Conservation (phyloP, 2,329 filamentous ascomycete genomes). For the Talaromyces verruculosus region DNA sequence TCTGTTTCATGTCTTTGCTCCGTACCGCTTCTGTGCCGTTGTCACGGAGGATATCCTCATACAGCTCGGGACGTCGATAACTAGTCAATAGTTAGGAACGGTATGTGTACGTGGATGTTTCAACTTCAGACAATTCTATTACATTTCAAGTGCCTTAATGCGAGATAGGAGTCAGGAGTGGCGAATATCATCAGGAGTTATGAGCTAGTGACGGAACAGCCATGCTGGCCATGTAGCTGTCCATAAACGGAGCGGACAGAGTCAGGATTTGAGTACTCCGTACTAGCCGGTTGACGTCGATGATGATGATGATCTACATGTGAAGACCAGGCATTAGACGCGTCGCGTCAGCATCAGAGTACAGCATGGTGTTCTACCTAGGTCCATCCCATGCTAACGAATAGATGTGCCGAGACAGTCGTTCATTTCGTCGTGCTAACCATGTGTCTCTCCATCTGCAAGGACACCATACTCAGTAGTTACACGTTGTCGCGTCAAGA, state of each 20-base stretch:
- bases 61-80: background rate
- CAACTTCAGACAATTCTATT: background rate
- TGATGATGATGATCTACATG: conserved; percentile 6
- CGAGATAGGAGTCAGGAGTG: background rate
- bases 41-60: background rate
- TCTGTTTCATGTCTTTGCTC: conserved; percentile 8
- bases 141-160: background rate
- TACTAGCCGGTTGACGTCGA: background rate
- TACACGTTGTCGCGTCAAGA: background rate
- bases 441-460: background rate
- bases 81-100: background rate
- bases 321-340: background rate
- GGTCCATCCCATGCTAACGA: background rate
- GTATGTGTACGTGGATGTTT: background rate
- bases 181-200: background rate
- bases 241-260: background rate
- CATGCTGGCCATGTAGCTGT: background rate
- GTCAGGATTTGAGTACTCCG: background rate
- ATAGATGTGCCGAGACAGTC: background rate
- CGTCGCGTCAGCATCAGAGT: background rate
- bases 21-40: conserved; percentile 1
- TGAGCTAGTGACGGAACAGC: background rate
- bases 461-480: background rate
- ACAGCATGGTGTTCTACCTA: background rate
- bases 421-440: background rate